Conservation (phyloP, 2,329 filamentous ascomycete species). For the Orbilia oligospora region DNA sequence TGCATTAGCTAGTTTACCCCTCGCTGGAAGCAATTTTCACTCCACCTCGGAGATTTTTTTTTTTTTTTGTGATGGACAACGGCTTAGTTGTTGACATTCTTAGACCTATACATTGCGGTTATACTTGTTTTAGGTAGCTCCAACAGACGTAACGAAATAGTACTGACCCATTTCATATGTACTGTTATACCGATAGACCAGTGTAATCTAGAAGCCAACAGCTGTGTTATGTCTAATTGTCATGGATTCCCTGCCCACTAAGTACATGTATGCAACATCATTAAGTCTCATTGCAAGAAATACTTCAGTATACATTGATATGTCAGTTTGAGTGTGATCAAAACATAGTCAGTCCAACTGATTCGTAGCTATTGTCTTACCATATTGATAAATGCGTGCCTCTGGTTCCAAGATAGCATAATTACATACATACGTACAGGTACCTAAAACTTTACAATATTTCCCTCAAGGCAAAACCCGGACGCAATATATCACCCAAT, state of each 20-base stretch:
- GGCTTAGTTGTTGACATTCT: conserved; percentile 23
- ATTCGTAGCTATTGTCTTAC: background rate
- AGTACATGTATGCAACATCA: background rate
- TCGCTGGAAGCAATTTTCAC: conserved; percentile 44
- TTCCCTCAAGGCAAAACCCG: conserved; percentile 43
- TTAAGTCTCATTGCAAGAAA: background rate
- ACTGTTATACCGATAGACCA: conserved; percentile 17
- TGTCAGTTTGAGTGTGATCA: background rate
- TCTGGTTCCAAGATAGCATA: background rate
- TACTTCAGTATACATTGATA: background rate
- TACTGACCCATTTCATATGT: background rate
- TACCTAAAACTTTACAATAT: conserved; percentile 1
- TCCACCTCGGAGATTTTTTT: conserved; percentile 51
- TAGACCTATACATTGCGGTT: conserved; percentile 7
- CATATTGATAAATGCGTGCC: background rate
- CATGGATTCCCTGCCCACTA: background rate
- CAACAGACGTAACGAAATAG: conserved; percentile 21
- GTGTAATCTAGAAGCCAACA: conserved; percentile 19
- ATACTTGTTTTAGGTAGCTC: conserved; percentile 24
- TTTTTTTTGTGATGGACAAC: conserved; percentile 39
- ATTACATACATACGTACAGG: background rate
- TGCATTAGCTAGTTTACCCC: conserved; percentile 31
- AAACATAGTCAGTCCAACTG: background rate
- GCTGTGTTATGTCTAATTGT: conserved; percentile 17
- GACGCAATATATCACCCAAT: conserved; percentile 14